Conservation (phyloP, 2,329 filamentous ascomycete species). For the Phialophora verrucosa region DNA sequence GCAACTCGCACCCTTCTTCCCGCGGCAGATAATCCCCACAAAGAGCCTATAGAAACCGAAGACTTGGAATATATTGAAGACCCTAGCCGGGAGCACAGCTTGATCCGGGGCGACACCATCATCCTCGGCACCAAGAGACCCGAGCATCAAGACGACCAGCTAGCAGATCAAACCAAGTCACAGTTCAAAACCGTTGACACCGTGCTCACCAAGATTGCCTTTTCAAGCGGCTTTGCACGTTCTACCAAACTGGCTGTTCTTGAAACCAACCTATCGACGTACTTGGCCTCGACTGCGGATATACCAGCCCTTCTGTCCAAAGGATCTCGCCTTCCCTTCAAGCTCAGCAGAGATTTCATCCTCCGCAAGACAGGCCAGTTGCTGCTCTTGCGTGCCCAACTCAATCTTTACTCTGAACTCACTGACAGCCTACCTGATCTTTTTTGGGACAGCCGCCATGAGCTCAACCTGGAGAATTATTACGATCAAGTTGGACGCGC, state of each 20-base stretch:
- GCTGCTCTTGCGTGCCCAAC: constrained; percentile 82
- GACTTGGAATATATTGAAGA: constrained; percentile 88
- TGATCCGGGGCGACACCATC: constrained; percentile 85
- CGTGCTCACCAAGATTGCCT: constrained; percentile 91
- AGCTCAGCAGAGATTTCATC: constrained; percentile 70
- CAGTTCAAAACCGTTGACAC: constrained; percentile 55
- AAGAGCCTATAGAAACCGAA: constrained; percentile 78
- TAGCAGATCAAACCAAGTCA: constrained; percentile 36
- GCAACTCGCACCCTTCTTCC: constrained; percentile 74
- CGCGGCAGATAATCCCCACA: constrained; percentile 76
- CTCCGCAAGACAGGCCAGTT: constrained; percentile 93
- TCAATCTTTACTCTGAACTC: constrained; percentile 96
- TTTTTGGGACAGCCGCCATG: constrained; percentile 91
- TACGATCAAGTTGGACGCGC: constrained; percentile 92
- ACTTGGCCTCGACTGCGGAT: constrained; percentile 82
- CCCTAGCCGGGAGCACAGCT: constrained; percentile 71
- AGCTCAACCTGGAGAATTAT: constrained; percentile 89
- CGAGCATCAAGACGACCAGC: constrained; percentile 23
- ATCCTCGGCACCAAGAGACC: constrained; percentile 75
- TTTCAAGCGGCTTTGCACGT: constrained; percentile 89
- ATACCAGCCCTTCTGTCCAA: constrained; percentile 80
- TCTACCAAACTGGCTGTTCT: constrained; percentile 93
- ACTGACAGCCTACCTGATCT: constrained; percentile 94
- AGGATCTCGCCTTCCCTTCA: constrained; percentile 67
- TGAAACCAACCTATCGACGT: constrained; percentile 78